Percentiles rank a stretch among this genome's conserved stretches.
Evolutionary conservation across 768 basidiomycete genomes (phyloP).

Genomic region (Dentipellis sp.): DNA sequence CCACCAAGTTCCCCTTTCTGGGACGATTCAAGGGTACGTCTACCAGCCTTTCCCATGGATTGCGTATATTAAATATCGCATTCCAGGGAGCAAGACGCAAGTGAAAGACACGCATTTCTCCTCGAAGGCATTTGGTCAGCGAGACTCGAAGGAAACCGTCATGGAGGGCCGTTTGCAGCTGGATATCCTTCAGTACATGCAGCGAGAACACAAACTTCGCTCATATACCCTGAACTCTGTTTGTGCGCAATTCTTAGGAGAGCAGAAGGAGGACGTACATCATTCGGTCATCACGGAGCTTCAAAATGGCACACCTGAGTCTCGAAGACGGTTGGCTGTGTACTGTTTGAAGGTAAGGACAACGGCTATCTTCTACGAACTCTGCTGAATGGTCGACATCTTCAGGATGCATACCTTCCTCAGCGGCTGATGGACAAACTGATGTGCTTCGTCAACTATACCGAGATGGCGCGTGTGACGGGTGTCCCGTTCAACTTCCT

Average conservation of each 20-base stretch:
- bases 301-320: slow-evolving; percentile 94
- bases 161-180: slow-evolving; percentile 92
- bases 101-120: slow-evolving; percentile 95
- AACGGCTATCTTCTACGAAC: slow-evolving; percentile 1
- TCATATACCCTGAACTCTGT: slow-evolving; percentile 98
- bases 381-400: too few relatives aligned
- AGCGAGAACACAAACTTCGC: slow-evolving; percentile 93
- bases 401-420: slow-evolving; percentile 93
- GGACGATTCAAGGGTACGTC: slow-evolving; percentile 31
- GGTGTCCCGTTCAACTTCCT: slow-evolving; percentile 99
- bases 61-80: neutral
- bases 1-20: slow-evolving; percentile 57
- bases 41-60: neutral
- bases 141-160: slow-evolving; percentile 89
- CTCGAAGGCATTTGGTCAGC: slow-evolving; percentile 93
- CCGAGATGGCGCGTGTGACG: slow-evolving; percentile 98
- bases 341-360: slow-evolving; percentile 86
- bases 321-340: slow-evolving; percentile 84
- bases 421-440: slow-evolving; percentile 94
- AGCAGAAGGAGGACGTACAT: slow-evolving; percentile 99
- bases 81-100: slow-evolving; percentile 64
- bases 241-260: slow-evolving; percentile 94
- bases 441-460: slow-evolving; percentile 98
- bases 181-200: slow-evolving; percentile 96
- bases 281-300: slow-evolving; percentile 97